Conservation (phyloP, 148 eudicot genomes). For the Nepenthes gracilis region DNA sequence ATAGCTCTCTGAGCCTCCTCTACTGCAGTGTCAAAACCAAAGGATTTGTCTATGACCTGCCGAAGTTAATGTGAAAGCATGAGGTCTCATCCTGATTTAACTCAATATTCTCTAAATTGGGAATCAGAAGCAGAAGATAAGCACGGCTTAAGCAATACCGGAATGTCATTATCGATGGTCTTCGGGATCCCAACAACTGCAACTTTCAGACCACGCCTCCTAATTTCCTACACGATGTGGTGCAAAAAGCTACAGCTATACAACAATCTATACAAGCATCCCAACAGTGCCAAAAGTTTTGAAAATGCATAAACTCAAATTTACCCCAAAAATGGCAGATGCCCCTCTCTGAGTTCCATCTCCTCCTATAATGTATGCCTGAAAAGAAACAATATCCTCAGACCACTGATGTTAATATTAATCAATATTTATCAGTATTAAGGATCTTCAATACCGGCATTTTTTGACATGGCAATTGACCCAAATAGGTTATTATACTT, state of each 20-base stretch:
- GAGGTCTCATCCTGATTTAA: no score
- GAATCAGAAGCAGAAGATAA: not conserved
- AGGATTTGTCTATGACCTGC: conserved; percentile 1
- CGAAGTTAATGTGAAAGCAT: not conserved
- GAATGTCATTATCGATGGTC: not conserved
- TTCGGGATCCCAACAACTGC: conserved; percentile 47
- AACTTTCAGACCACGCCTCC: conserved; percentile 45
- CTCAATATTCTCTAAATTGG: not conserved
- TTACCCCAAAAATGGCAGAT: conserved; percentile 45
- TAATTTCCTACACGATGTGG: conserved; percentile 35
- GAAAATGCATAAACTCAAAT: not conserved
- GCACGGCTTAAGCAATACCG: not conserved
- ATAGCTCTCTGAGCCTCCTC: conserved; percentile 1
- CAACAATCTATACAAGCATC: not conserved
- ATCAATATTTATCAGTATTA: no score
- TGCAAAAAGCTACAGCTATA: not conserved
- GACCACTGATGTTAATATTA: no score
- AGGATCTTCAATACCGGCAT: no score
- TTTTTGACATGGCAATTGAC: no score
- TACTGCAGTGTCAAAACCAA: not conserved
- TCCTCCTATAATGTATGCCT: conserved; percentile 17
- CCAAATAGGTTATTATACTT: no score
- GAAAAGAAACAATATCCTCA: conserved; percentile 13
- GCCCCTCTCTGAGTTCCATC: conserved; percentile 66
- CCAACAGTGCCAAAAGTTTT: not conserved